Percentiles rank a stretch among this genome's conserved stretches.
phyloP scores from a whole-genome alignment of 192 early-diverging fungal genomes.

The Rhizophlyctis rosea region DNA sequence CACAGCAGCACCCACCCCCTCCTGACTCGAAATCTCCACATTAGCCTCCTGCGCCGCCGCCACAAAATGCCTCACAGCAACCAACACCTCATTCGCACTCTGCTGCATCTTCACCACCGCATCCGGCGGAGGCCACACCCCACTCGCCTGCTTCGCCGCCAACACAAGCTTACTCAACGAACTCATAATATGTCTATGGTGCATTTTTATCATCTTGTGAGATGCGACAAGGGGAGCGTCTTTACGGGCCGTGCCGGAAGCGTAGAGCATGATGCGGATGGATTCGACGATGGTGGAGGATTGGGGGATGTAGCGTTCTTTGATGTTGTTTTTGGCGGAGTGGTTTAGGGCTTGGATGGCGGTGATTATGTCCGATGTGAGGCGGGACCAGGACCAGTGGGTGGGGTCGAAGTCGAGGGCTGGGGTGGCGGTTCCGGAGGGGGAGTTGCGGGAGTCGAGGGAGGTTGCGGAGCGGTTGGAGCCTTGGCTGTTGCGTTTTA shows the following conservation, averaged over 20 bases:
- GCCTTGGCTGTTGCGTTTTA: no score
- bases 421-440: no score
- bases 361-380: slow-evolving; percentile 39
- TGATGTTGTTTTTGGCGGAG: slow-evolving; percentile 36
- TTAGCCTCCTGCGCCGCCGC: slow-evolving; percentile 57
- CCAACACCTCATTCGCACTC: slow-evolving; percentile 72
- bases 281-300: slow-evolving; percentile 45
- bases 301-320: slow-evolving; percentile 40
- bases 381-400: slow-evolving; percentile 34
- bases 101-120: slow-evolving; percentile 70
- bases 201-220: slow-evolving; percentile 59
- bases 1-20: neutral
- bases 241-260: slow-evolving; percentile 39
- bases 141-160: slow-evolving; percentile 41
- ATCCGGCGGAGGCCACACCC: slow-evolving; percentile 60
- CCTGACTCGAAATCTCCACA: slow-evolving; percentile 26
- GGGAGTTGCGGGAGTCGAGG: no score
- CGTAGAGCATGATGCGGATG: slow-evolving; percentile 50
- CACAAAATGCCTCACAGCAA: slow-evolving; percentile 73
- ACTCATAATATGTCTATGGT: slow-evolving; percentile 74
- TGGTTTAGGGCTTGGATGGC: slow-evolving; percentile 36
- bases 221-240: slow-evolving; percentile 31
- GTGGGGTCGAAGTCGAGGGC: neutral
- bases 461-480: no score
- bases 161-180: slow-evolving; percentile 41